Base-by-base conservation (phyloP, 2,329 filamentous ascomycete species). In the Hypoxylon sp. region DNA sequence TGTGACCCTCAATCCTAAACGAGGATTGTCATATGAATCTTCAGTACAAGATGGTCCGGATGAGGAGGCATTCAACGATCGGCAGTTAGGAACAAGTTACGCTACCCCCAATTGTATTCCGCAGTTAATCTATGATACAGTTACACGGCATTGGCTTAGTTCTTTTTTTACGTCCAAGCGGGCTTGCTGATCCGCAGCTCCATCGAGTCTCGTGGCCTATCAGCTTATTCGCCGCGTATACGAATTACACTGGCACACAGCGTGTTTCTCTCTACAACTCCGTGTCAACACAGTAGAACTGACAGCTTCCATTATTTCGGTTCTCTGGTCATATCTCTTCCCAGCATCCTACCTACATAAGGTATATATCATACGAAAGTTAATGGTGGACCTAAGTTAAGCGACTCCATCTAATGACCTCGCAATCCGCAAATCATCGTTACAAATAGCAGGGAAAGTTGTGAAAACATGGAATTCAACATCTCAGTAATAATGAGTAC, bases 91-190 rank as follows among this genome's bases (percentile, higher is more conserved):
- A 57, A 65, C 37, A 19, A 55, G 44, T 52, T 65, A 63, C 57
- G 51, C 61, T 57, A 65, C 50, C 54, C 53, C 17, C 50, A 24
- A 56, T 46, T 46, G 6, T 46, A 29, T 55, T 37, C 44, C 56
- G 53, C 60, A 67, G 29, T 65, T 62, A 58, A 61, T 70, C 10
- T 56, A 10, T 50, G 26, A 26, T 67, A 59, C 52, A 42, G 61
- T 68, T 67, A 65, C 61, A 70, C 61, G 59, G 33, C 60, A 65
- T 65, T 59, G 50, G 35, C 61, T 71, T 57, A 52, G 64, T 63
- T 26, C 19, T 44, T 37, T 37, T 52, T 51, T n/a, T 19, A 54
- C 14, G 19, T 50, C 52, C 29, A 46, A 56, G 13, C 46, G 55
- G 55, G 10, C 19, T 47, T 13, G 37, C 44, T 39, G 29, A 26